Conservation (phyloP, 2,329 filamentous ascomycete species). For the Endoconidiophora polonica region DNA sequence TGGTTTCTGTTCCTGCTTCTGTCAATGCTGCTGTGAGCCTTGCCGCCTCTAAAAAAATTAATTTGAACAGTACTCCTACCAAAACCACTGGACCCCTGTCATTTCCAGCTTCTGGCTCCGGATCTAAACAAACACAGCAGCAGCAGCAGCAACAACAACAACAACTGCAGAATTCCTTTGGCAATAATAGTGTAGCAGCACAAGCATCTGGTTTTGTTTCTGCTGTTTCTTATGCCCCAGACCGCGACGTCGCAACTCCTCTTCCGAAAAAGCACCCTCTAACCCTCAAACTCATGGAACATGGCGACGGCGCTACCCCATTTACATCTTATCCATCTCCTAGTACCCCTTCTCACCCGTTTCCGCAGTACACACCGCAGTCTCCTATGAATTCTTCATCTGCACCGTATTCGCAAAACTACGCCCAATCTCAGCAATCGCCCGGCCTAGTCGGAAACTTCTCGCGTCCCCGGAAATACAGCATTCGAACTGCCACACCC, state of each 20-base stretch:
- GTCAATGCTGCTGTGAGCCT: slow-evolving; percentile 3
- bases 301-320: not conserved
- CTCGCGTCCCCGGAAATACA: slow-evolving; percentile 40
- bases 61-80: not conserved
- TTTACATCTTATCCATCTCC: not conserved
- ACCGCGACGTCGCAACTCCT: not conserved
- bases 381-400: not conserved
- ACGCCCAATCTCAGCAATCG: not conserved
- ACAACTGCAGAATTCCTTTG: not conserved
- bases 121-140: not conserved
- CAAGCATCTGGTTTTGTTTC: not conserved
- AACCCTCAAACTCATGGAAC: slow-evolving; percentile 2
- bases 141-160: not conserved
- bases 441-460: slow-evolving; percentile 32
- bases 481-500: slow-evolving; percentile 21
- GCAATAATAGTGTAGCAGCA: not conserved
- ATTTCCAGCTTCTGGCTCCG: not conserved
- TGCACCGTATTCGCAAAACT: not conserved
- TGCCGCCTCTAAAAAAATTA: slow-evolving; percentile 3
- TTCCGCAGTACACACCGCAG: not conserved
- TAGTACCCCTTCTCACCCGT: not conserved
- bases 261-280: slow-evolving; percentile 1
- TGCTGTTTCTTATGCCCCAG: not conserved
- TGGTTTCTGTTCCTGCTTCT: slow-evolving; percentile 3
- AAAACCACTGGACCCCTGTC: not conserved